A percentile compares a stretch with the other conserved stretches of the same genome.
Evolutionary conservation across 2,329 filamentous ascomycete species (phyloP).

Genomic region (Parascedosporium putredinis): DNA sequence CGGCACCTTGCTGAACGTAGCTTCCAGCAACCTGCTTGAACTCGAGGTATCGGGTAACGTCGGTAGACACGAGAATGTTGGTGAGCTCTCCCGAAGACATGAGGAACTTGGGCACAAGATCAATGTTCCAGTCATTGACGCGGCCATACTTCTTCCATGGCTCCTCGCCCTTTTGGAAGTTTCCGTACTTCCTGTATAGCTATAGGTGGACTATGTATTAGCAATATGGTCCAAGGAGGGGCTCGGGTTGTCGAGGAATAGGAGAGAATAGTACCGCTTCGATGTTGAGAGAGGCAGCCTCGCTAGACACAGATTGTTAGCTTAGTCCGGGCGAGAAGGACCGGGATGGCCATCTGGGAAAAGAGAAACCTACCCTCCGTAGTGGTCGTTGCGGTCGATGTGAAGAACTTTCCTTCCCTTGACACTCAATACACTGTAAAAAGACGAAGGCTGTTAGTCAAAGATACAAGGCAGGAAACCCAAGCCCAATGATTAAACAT

Average conservation of each 20-base stretch:
- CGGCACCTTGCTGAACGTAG: slow-evolving; percentile 83
- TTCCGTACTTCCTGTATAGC: slow-evolving; percentile 96
- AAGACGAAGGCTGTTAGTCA: neutral
- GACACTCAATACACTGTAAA: slow-evolving; percentile 75
- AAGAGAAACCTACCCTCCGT: slow-evolving; percentile 67
- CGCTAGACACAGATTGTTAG: slow-evolving; percentile 32
- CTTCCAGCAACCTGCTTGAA: slow-evolving; percentile 94
- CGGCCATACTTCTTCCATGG: slow-evolving; percentile 98
- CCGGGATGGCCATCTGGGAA: neutral
- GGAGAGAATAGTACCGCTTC: slow-evolving; percentile 57
- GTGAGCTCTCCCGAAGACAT: slow-evolving; percentile 98
- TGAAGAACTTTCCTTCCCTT: slow-evolving; percentile 99
- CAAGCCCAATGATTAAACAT: neutral
- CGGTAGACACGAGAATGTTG: slow-evolving; percentile 95
- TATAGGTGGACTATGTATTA: slow-evolving; percentile 30
- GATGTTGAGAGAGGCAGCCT: slow-evolving; percentile 94
- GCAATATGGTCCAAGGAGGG: too few species aligned
- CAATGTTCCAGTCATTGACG: slow-evolving; percentile 98
- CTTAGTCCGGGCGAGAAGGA: slow-evolving; percentile 15
- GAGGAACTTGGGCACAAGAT: slow-evolving; percentile 93
- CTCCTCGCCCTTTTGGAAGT: slow-evolving; percentile 67
- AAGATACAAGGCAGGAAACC: neutral
- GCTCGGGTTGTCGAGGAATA: slow-evolving; percentile 9
- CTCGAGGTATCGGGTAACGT: slow-evolving; percentile 79
- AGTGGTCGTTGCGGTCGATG: slow-evolving; percentile 97